Conservation (phyloP, 495 filamentous ascomycete genomes). For the Tuber calosporum region DNA sequence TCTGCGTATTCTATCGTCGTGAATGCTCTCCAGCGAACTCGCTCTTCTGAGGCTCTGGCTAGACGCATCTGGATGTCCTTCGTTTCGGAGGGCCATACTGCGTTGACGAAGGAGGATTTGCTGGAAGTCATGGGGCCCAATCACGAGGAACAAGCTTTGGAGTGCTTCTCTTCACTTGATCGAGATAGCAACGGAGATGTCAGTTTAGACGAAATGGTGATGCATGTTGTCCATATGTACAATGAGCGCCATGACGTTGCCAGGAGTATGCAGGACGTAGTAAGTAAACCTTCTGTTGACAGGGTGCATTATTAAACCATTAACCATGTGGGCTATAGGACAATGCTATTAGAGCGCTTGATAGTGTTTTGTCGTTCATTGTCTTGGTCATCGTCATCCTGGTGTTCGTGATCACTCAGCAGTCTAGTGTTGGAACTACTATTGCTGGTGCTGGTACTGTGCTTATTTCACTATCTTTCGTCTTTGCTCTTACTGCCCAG, state of each 20-base stretch:
- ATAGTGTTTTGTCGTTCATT: slow-evolving; percentile 70
- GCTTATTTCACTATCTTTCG: slow-evolving; percentile 84
- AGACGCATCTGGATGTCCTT: slow-evolving; percentile 97
- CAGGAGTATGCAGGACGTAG: slow-evolving; percentile 91
- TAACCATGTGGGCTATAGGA: slow-evolving; percentile 42
- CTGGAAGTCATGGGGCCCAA: slow-evolving; percentile 74
- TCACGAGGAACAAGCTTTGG: slow-evolving; percentile 65
- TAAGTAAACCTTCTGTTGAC: slow-evolving; percentile 13
- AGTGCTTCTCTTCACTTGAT: slow-evolving; percentile 73
- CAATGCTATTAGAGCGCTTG: slow-evolving; percentile 83
- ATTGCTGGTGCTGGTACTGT: slow-evolving; percentile 93
- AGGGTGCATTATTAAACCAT: not conserved
- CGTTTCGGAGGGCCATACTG: slow-evolving; percentile 77
- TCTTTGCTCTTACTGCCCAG: slow-evolving; percentile 84
- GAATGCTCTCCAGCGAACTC: slow-evolving; percentile 74
- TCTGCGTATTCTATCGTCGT: slow-evolving; percentile 81
- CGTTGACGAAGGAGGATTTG: slow-evolving; percentile 73
- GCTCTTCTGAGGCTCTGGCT: slow-evolving; percentile 77
- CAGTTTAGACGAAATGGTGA: slow-evolving; percentile 87
- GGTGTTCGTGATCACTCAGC: slow-evolving; percentile 59
- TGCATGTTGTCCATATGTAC: slow-evolving; percentile 73
- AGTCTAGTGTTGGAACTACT: slow-evolving; percentile 58
- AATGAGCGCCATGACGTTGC: slow-evolving; percentile 77
- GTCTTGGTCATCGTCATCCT: slow-evolving; percentile 74
- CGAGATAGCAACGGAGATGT: slow-evolving; percentile 88